A percentile compares a stretch with the other conserved stretches of the same genome.
These are phyloP conservation scores for Paramecium pentaurelia DNA, from an alignment of 73 alveolate genomes.

Conservation along the genomic window DNA sequence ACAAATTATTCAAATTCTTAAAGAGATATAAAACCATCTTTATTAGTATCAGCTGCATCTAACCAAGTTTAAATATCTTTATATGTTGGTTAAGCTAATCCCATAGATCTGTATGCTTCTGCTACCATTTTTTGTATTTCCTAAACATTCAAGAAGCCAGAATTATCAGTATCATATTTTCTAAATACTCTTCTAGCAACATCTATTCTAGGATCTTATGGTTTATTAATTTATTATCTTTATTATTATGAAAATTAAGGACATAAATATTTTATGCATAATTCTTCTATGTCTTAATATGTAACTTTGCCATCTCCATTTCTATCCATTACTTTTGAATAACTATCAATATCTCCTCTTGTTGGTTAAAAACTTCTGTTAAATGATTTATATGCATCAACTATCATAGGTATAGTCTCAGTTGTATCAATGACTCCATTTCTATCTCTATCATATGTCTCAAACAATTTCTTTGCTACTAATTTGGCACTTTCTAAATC, in stretches of 20 bases:
- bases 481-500: constrained; percentile 45
- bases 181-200: constrained; percentile 52
- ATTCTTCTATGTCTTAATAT: constrained; percentile 54
- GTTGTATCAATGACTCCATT: constrained; percentile 55
- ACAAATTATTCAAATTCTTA: constrained; percentile 55
- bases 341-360: constrained; percentile 59
- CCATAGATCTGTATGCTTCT: constrained; percentile 54
- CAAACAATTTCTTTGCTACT: constrained; percentile 58
- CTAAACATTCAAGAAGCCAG: constrained; percentile 27
- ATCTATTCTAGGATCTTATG: constrained; percentile 10
- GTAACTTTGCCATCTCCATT: constrained; percentile 64
- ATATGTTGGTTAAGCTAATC: constrained; percentile 41
- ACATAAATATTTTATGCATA: constrained; percentile 61
- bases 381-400: constrained; percentile 63
- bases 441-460: constrained; percentile 58
- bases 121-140: constrained; percentile 27
- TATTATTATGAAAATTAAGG: not conserved
- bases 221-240: not conserved
- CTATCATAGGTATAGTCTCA: constrained; percentile 60
- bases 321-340: constrained; percentile 59
- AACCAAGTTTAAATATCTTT: constrained; percentile 43
- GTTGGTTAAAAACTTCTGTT: constrained; percentile 53
- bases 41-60: constrained; percentile 49
- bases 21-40: constrained; percentile 55
- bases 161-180: constrained; percentile 54